Conservation (phyloP, 768 basidiomycete species). For the Kwoniella heveanensis region DNA sequence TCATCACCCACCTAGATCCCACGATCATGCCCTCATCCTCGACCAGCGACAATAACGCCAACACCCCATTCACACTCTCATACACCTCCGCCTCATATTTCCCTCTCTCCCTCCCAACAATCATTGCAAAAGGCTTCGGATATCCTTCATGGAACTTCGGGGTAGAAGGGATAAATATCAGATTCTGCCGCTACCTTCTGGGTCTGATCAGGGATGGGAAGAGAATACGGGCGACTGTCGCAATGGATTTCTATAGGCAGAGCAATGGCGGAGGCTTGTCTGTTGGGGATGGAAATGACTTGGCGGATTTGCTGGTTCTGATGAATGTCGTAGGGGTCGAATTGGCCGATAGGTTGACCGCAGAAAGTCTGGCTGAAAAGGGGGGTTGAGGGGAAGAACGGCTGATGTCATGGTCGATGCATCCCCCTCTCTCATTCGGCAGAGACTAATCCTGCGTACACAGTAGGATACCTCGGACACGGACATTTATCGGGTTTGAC, state of each 20-base stretch:
- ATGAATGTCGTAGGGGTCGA: slow-evolving; percentile 36
- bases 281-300: slow-evolving; percentile 23
- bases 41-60: background rate
- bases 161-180: slow-evolving; percentile 80
- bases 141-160: slow-evolving; percentile 77
- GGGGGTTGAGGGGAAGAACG: too few species aligned
- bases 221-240: slow-evolving; percentile 27
- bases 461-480: too few species aligned
- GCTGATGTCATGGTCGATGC: too few species aligned
- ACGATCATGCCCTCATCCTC: slow-evolving; percentile 35
- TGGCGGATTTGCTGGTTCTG: slow-evolving; percentile 34
- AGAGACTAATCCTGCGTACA: too few species aligned
- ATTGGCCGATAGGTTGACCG: too few species aligned
- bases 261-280: slow-evolving; percentile 6
- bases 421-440: too few species aligned
- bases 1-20: slow-evolving; percentile 45
- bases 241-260: slow-evolving; percentile 46
- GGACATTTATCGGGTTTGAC: too few species aligned
- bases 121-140: slow-evolving; percentile 78
- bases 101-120: slow-evolving; percentile 75
- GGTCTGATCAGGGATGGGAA: slow-evolving; percentile 46
- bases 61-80: slow-evolving; percentile 65
- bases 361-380: too few species aligned
- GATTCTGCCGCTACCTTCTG: slow-evolving; percentile 73
- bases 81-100: slow-evolving; percentile 80